These are phyloP conservation scores for Mycena galericulata DNA, from an alignment of 768 basidiomycete species.

Conservation along the genomic window DNA sequence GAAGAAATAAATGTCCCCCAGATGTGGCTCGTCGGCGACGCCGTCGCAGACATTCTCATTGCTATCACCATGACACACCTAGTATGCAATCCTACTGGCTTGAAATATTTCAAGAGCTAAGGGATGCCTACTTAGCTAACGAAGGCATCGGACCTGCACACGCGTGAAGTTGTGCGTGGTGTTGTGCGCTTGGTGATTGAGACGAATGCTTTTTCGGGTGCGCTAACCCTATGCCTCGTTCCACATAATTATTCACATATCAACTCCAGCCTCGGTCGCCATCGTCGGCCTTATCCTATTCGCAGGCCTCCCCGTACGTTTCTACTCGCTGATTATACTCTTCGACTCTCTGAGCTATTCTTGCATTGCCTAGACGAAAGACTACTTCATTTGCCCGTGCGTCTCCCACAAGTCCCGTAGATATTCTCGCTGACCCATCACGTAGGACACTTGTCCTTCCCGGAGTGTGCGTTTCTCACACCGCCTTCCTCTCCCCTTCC, in stretches of 20 bases:
- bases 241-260: not conserved
- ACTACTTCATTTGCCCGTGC: slow-evolving; percentile 33
- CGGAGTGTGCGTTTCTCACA: slow-evolving; percentile 29
- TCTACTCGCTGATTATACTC: not conserved
- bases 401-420: not conserved
- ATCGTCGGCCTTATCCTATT: slow-evolving; percentile 30
- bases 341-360: not conserved
- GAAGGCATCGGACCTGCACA: slow-evolving; percentile 14
- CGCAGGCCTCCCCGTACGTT: slow-evolving; percentile 17
- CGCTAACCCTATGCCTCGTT: not conserved
- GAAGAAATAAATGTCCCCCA: not conserved
- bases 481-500: no score
- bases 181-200: slow-evolving; percentile 41
- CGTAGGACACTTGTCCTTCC: slow-evolving; percentile 35
- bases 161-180: slow-evolving; percentile 28
- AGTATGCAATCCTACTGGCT: slow-evolving; percentile 10
- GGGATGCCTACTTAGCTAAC: not conserved
- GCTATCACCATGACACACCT: slow-evolving; percentile 38
- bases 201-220: slow-evolving; percentile 37
- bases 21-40: slow-evolving; percentile 42
- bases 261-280: slow-evolving; percentile 17
- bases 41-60: slow-evolving; percentile 38
- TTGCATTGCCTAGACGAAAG: not conserved
- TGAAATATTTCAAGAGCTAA: not conserved
- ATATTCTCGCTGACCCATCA: not conserved